Conservation (phyloP, 73 alveolate species). For the Paramecium tetraurelia region DNA sequence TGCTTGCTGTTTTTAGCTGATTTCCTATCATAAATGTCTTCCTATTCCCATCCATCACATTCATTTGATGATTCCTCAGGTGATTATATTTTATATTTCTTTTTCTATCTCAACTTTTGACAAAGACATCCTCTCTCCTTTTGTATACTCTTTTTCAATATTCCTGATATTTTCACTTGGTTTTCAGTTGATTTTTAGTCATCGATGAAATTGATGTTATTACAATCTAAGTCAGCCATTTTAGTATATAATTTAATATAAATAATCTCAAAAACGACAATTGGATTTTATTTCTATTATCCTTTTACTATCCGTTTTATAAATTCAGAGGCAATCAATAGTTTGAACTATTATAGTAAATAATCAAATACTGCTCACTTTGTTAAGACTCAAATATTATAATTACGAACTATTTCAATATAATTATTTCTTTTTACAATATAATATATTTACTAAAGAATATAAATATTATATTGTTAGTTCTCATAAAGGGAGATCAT, state of each 20-base stretch:
- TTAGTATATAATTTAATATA: background rate
- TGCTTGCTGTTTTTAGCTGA: background rate
- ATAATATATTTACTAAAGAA: background rate
- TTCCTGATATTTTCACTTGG: background rate
- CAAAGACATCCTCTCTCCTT: background rate
- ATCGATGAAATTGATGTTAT: background rate
- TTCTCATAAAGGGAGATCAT: background rate
- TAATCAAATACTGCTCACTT: background rate
- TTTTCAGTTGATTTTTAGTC: background rate
- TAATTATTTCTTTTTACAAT: background rate
- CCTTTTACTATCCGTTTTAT: background rate
- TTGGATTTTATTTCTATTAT: background rate
- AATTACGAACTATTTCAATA: background rate
- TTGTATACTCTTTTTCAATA: background rate
- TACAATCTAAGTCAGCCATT: background rate
- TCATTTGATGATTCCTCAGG: background rate
- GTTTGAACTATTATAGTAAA: background rate
- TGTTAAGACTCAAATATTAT: background rate
- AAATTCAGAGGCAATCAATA: background rate
- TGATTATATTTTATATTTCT: background rate
- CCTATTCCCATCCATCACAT: background rate
- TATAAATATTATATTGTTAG: background rate
- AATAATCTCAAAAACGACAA: background rate
- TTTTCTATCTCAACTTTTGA: background rate
- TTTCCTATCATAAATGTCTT: background rate